Evolutionary conservation across 2,329 filamentous ascomycete genomes (phyloP), one percentile per base, ranked within the genome.

Genomic region (Arthrobotrys entomopaga): DNA sequence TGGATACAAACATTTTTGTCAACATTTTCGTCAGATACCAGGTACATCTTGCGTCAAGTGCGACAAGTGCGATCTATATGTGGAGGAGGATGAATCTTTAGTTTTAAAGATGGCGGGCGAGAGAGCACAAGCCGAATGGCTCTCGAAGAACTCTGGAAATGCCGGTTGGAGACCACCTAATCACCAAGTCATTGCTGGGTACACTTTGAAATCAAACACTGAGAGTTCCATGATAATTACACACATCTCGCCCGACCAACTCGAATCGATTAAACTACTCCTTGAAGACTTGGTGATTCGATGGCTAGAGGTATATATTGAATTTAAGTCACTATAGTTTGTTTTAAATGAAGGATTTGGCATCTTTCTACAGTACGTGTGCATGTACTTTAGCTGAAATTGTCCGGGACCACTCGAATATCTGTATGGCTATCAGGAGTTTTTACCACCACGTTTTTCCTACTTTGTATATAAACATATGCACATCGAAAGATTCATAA

Each of bases 1-100:
- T 80, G 93, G 94, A 0, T 98, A 99, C 81, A 86, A 88, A 43
- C 95, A 99, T 82, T 99, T 97, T 80, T 99, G 95, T 81, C 91
- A 97, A 80, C 95, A 98, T 82, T 98, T 98, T 81, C 87, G 95
- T 7, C 90, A 91, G 8, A 87, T 91, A 75, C 91, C 90, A 0
- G 92, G 93, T 56, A 86, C 87, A 13, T 84, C 85, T 13, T 99
- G 95, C 81, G 85, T 81, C 0, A 88, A 96, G 81, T 98, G 95
- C 82, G 89, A 89, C 48, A 88, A 88, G 78, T 94, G 91, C 82
- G 92, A 93, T 79, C 84, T 94, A 10, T 88, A 87, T 78, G 81
- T 83, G 49, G 91, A 89, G 83, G 90, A 93, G 82, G 86, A 89
- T 64, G 91, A 93, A 80, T 88, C 92, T 73, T 83, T 84, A 38